A percentile compares a stretch with the other conserved stretches of the same genome.
Conservation (phyloP, 805 yeast species). For the Myxozyma mucilagina region DNA sequence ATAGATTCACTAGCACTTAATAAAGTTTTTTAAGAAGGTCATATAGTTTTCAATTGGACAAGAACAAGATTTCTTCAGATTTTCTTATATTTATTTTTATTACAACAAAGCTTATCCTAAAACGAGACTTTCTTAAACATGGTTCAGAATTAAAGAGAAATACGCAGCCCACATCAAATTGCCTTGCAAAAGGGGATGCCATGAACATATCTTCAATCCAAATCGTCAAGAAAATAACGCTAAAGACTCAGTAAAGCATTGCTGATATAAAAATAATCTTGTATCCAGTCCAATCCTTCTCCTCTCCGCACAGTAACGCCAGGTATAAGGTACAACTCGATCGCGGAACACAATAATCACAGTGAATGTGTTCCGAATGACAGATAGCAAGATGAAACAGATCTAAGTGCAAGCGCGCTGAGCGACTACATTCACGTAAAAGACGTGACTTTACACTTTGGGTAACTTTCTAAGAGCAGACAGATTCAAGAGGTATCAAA, state of each 20-base stretch:
- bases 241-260: background rate
- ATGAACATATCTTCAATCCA: background rate
- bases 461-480: background rate
- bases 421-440: background rate
- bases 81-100: background rate
- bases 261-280: conserved; percentile 1
- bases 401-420: background rate
- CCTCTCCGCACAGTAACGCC: conserved; percentile 7
- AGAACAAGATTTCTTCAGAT: conserved; percentile 3
- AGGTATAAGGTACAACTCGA: conserved; percentile 1
- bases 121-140: background rate
- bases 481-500: conserved; percentile 9
- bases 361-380: background rate
- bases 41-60: conserved; percentile 4
- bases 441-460: background rate
- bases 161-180: background rate
- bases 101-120: conserved; percentile 5
- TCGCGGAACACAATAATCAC: conserved; percentile 1
- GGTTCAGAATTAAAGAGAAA: background rate
- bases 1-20: background rate
- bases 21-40: conserved; percentile 2
- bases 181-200: background rate
- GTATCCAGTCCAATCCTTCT: conserved; percentile 8
- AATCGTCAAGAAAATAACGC: background rate
- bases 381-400: background rate